These are phyloP conservation scores for Nemania serpens DNA, from an alignment of 2,329 filamentous ascomycete genomes.

Conservation along the genomic window DNA sequence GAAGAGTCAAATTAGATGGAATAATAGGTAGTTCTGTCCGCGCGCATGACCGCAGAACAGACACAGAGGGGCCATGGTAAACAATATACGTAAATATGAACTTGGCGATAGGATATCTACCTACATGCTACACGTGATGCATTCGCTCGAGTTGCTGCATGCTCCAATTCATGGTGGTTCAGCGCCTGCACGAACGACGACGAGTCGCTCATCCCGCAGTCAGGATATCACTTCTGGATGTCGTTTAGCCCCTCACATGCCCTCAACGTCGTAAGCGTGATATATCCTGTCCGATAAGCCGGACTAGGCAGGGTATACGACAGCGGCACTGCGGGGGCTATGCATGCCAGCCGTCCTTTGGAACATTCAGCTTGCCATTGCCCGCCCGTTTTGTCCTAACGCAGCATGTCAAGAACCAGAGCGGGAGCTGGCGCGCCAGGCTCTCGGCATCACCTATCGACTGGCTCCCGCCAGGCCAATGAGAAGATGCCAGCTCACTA, in stretches of 20 bases:
- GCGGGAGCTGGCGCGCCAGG: too few relatives aligned
- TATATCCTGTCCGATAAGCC: background rate
- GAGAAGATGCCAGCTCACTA: background rate
- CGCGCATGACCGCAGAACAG: too few relatives aligned
- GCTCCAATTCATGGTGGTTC: background rate
- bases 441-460: too few relatives aligned
- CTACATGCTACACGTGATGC: background rate
- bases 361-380: constrained; percentile 19
- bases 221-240: too few relatives aligned
- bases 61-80: background rate
- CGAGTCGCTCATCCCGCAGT: too few relatives aligned
- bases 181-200: too few relatives aligned
- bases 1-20: too few relatives aligned
- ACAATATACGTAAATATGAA: background rate
- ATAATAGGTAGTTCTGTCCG: too few relatives aligned
- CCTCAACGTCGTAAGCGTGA: too few relatives aligned
- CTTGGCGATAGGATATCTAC: background rate
- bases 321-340: constrained; percentile 2
- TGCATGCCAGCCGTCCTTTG: constrained; percentile 2
- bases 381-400: constrained; percentile 5
- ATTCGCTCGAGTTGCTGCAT: background rate
- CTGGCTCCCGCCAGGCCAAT: constrained; percentile 5
- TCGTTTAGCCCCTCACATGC: too few relatives aligned
- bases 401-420: background rate
- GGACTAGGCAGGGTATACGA: background rate